Base-by-base conservation (phyloP, 164 flowering plant species). In the Paratinospora sagittata region DNA sequence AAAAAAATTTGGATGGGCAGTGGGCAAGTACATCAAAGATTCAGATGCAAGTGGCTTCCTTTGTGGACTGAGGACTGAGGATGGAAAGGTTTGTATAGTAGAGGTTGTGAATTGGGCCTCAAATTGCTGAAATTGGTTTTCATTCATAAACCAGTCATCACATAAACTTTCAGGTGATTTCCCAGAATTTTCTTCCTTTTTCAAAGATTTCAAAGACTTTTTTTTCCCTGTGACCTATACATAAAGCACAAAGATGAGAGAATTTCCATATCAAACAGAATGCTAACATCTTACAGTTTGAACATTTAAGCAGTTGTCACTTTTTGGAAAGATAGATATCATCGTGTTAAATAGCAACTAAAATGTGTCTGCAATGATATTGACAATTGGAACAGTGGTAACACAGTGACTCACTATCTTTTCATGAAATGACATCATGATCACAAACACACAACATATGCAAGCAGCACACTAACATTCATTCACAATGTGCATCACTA, bases 141-240 rank as follows among this genome's bases (percentile, higher is more conserved):
- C 76, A 30, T 77, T 34, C 37, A 82, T 76, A 64, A 85, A 64
- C 88, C 82, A 82, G 23, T 76, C 73, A 65, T 82, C 74, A 77
- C 63, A 65, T 0, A 82, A 55, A 68, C 78, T 80, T 62, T 72
- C 86, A 33, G 77, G 55, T 0, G 69, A 13, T 72, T 76, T 76
- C 8, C 65, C 72, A 58, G 85, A 82, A 34, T 45, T 70, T 30
- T 73, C 81, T 68, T 69, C 80, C 1, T 55, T 81, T 66, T 68
- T 79, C 63, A 65, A 73, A 67, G 36, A 57, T 69, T 81, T 84
- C 71, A 63, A 26, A 24, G 66, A 55, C 49, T 73, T 81, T 58
- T 79, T 85, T 63, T 74, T 81, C 73, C 67, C 78, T 68, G 49
- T 70, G 23, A 66, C 82, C 92, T 87, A 82, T 30, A 70, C 34